These are phyloP conservation scores for Protomyces pachydermus DNA, from an alignment of 1,139 yeast species.

Conservation along the genomic window DNA sequence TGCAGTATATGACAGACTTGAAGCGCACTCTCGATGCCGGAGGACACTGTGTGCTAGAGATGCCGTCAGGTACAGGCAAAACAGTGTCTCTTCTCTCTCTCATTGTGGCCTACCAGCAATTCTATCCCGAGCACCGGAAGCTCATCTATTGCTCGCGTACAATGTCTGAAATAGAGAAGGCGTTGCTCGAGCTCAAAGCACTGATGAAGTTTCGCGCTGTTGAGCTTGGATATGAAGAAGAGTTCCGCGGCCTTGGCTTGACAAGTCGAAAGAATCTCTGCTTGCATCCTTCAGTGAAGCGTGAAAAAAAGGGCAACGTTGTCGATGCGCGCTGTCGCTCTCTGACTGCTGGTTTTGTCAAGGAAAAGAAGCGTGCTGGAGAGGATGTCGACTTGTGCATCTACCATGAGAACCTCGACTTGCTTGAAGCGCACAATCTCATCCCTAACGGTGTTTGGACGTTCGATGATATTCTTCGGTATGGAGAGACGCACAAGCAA, in stretches of 20 bases:
- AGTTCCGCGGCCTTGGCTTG: conserved; percentile 86
- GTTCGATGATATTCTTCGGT: conserved; percentile 71
- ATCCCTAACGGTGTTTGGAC: conserved; percentile 93
- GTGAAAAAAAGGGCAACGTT: conserved; percentile 84
- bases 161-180: conserved; percentile 98
- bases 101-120: conserved; percentile 83
- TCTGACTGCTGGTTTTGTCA: conserved; percentile 85
- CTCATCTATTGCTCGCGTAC: conserved; percentile 97
- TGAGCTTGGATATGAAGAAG: conserved; percentile 77
- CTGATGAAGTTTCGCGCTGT: conserved; percentile 79
- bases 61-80: conserved; percentile 99
- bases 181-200: conserved; percentile 83
- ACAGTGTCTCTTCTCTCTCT: conserved; percentile 85
- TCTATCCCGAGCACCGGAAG: conserved; percentile 89
- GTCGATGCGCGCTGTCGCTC: conserved; percentile 96
- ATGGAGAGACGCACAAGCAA: conserved; percentile 70
- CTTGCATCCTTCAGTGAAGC: conserved; percentile 77
- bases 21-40: conserved; percentile 92
- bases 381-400: conserved; percentile 64
- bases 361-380: conserved; percentile 59
- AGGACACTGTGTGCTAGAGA: conserved; percentile 81
- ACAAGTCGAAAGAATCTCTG: conserved; percentile 93
- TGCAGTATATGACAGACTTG: conserved; percentile 93
- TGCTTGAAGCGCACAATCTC: conserved; percentile 77
- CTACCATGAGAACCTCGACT: conserved; percentile 82